A percentile compares a stretch with the other conserved stretches of the same genome.
Conservation (phyloP, 2,329 filamentous ascomycete genomes). For the Trichoderma sp. region DNA sequence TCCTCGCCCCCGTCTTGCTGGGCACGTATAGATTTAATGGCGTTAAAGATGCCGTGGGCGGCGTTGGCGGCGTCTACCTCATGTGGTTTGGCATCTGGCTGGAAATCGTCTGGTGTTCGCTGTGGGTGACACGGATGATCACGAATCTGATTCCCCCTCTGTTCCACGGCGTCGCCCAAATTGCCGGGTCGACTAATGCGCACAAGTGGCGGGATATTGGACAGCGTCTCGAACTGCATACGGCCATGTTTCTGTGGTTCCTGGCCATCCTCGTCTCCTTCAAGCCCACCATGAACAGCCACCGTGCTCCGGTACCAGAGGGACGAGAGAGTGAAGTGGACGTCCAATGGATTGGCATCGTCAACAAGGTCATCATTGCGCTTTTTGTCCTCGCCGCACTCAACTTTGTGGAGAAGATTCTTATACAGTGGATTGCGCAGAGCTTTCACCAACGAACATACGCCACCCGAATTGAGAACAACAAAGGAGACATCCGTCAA, state of each 20-base stretch:
- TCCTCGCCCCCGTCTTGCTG: constrained; percentile 53
- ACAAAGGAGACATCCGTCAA: constrained; percentile 81
- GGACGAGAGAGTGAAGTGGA: constrained; percentile 50
- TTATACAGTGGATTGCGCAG: constrained; percentile 93
- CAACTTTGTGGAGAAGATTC: constrained; percentile 88
- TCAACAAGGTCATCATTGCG: constrained; percentile 85
- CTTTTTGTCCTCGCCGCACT: constrained; percentile 79
- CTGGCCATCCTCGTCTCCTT: constrained; percentile 85
- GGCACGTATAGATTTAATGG: constrained; percentile 47
- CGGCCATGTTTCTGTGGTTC: constrained; percentile 90
- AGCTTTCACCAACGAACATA: constrained; percentile 93
- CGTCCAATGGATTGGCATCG: constrained; percentile 71
- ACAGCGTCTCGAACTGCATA: constrained; percentile 80
- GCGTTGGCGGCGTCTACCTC: constrained; percentile 74
- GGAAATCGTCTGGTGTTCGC: constrained; percentile 86
- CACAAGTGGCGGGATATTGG: constrained; percentile 95
- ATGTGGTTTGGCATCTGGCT: constrained; percentile 96
- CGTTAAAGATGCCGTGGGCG: constrained; percentile 54
- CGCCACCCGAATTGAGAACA: constrained; percentile 84
- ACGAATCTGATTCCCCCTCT: constrained; percentile 55
- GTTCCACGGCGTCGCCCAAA: constrained; percentile 62
- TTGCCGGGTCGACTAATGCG: constrained; percentile 78
- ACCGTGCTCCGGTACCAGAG: constrained; percentile 47
- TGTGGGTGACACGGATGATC: constrained; percentile 73
- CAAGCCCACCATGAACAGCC: constrained; percentile 73